Evolutionary conservation across 306 rosid genomes (phyloP), one percentile per base, ranked within the genome.

Genomic region (Aeschynomene evenia): DNA sequence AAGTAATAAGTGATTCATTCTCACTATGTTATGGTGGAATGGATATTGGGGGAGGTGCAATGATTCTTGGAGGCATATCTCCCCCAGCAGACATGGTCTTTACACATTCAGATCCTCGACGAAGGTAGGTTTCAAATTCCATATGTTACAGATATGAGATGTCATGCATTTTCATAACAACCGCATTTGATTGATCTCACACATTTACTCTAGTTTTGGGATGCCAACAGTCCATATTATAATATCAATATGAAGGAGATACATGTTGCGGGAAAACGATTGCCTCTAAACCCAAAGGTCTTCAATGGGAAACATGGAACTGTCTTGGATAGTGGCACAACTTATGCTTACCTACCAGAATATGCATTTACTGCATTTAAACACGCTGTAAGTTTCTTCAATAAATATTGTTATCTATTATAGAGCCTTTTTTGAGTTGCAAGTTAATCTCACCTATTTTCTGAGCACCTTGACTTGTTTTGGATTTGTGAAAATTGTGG

Each of bases 171-270:
- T 76, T 61, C 86, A 77, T 75, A 77, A 70, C 74, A 81, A 76
- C 73, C 87, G 88, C 88, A 83, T 85, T 86, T 76, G 78, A 80
- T 85, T 77, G 82, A 85, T 87, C 91, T 94, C 89, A 83, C 88
- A 29, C 95, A 91, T 95, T 91, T 91, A 95, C 99, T 89, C 90
- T 95, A 91, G 97, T 95, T 88, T 95, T 45, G 97, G 97, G 95
- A 85, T 95, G 99, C 86, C 87, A 55, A 95, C 99, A 95, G 99
- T 86, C 95, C 95, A 72, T 95, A 95, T 73, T 95, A 95, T 91
- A 95, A 95, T 85, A 74, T 95, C 60, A 82, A 91, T 80, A 77
- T 95, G 96, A 95, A 89, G 96, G 97, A 82, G 82, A 77, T 95
- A 31, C 86, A 81, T 77, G 95, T 95, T 77, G 95, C 88, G 77